Evolutionary conservation across 495 filamentous ascomycete genomes (phyloP).

Genomic region (Stereocaulon alpinum): DNA sequence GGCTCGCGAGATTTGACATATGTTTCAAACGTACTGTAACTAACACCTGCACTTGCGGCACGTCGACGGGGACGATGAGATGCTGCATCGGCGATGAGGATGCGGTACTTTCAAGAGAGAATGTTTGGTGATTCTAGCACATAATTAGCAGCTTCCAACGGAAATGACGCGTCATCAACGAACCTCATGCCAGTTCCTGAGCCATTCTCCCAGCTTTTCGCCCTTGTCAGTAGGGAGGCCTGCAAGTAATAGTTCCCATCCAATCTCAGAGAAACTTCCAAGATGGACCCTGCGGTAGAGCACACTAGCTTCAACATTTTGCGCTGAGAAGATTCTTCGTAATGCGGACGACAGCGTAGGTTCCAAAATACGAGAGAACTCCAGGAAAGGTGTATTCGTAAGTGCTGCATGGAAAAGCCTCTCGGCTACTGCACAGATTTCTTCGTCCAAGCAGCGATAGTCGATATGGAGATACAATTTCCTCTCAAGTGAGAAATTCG

Average conservation of each 20-base stretch:
- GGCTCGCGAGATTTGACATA: conserved; percentile 25
- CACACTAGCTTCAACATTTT: conserved; percentile 46
- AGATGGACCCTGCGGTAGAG: conserved; percentile 37
- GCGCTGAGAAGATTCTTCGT: conserved; percentile 39
- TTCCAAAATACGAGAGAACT: conserved; percentile 39
- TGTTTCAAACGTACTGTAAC: conserved; percentile 55
- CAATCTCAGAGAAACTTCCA: conserved; percentile 29
- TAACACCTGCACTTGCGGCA: conserved; percentile 77
- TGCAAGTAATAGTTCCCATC: conserved; percentile 35
- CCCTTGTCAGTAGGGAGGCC: conserved; percentile 30
- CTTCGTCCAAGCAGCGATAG: conserved; percentile 69
- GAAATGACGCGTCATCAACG: conserved; percentile 13
- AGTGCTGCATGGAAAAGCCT: conserved; percentile 35
- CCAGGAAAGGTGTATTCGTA: conserved; percentile 32
- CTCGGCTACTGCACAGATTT: conserved; percentile 36
- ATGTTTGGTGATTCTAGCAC: conserved; percentile 28
- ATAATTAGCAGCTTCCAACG: neutral
- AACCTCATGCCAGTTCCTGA: conserved; percentile 40
- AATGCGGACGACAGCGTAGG: conserved; percentile 44
- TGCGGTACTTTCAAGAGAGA: conserved; percentile 28
- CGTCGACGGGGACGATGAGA: conserved; percentile 56
- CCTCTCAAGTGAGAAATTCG: conserved; percentile 17
- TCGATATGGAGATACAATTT: conserved; percentile 57
- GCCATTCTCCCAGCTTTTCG: conserved; percentile 33
- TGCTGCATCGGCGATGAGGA: conserved; percentile 31